A percentile compares a stretch with the other conserved stretches of the same genome.
These are phyloP conservation scores for Casuarina cunninghamiana DNA, from an alignment of 306 rosid species.

Conservation along the genomic window DNA sequence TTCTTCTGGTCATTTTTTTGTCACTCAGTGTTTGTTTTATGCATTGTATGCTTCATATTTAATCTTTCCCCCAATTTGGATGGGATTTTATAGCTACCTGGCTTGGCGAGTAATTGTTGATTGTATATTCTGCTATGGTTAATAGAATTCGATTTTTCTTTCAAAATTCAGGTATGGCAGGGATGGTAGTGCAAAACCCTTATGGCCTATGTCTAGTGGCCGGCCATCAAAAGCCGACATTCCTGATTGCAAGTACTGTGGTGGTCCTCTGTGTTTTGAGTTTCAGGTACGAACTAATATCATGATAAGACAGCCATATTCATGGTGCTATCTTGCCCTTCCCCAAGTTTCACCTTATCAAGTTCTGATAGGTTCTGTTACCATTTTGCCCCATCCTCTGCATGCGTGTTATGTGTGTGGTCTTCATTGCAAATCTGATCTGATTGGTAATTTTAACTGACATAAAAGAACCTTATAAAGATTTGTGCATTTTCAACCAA, in stretches of 20 bases:
- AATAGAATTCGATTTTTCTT: background rate
- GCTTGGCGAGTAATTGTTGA: background rate
- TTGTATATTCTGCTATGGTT: background rate
- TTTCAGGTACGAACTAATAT: conserved; percentile 42
- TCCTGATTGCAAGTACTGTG: conserved; percentile 43
- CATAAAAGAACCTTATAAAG: no score
- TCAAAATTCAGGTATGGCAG: conserved; percentile 61
- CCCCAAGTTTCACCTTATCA: background rate
- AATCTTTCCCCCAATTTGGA: background rate
- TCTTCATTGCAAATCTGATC: background rate
- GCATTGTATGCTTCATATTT: background rate
- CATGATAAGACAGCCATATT: background rate
- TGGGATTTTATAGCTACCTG: background rate
- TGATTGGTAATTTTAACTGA: no score
- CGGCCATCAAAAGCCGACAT: conserved; percentile 60
- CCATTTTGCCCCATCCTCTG: no score
- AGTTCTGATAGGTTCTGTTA: no score
- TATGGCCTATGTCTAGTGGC: conserved; percentile 76
- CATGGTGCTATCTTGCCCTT: background rate
- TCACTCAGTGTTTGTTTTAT: background rate
- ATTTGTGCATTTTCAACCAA: background rate
- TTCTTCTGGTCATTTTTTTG: no score
- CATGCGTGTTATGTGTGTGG: no score
- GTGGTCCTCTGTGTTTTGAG: conserved; percentile 49
- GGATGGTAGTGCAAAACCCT: conserved; percentile 46